Evolutionary conservation across 2,329 filamentous ascomycete genomes (phyloP), one percentile per base, ranked within the genome.

Genomic region (Fusarium redolens): DNA sequence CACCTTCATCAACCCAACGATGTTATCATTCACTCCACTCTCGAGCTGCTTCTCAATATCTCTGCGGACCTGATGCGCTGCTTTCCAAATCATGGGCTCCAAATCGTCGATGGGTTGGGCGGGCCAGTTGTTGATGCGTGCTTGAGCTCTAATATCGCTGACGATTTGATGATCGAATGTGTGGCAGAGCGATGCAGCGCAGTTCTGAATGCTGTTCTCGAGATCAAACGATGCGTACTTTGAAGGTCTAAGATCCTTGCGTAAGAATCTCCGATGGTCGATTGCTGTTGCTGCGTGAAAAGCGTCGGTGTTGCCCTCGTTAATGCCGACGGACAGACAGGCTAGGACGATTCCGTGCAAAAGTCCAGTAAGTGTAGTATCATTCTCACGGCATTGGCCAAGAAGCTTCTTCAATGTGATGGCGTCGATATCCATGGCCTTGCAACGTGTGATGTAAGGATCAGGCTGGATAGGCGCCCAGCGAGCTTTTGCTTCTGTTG

Each of bases 321-420:
- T 43, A 2, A 68, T 38, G 2, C 62, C 20, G 0, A 68, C 55
- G 0, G 64, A 48, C 1, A 68, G 3, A 25, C 65, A 68, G 0
- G 55, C 65, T 0, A 68, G 31, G 0, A 41, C 13, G 0, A 62
- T 54, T 2, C 65, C 65, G 7, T 68, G 65, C 0, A 68, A 7
- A 4, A 68, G 63, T 1, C 65, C 47, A 0, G 65, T 68, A 0
- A 68, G 63, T 4, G 65, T 68, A 1, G 65, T 68, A 5, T 61
- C 15, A 0, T 68, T 44, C 18, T 62, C 30, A 0, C 55, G 63
- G 0, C 65, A 68, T 0, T 43, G 35, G 2, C 5, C 1, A 0
- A 68, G 18, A 4, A 68, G 25, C 1, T 25, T 37, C 15, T 68
- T 54, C 4, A 68, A 22, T 1, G 37, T 35, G 3, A 33, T 7